Evolutionary conservation across 169 alveolate species (phyloP), one percentile per base, ranked within the genome.

Genomic region (Perkinsus olseni): DNA sequence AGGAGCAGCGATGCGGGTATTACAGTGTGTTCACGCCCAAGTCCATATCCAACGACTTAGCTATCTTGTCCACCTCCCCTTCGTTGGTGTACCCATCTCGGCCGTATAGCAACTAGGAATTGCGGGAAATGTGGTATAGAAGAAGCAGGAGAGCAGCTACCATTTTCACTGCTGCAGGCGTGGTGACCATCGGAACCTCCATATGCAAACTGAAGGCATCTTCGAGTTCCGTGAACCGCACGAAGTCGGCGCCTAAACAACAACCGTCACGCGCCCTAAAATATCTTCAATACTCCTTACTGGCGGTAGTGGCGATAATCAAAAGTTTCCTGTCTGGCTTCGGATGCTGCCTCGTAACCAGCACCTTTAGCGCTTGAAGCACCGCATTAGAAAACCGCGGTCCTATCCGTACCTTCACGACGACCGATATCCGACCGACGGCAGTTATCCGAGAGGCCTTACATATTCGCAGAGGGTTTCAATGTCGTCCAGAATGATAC

Each of bases 241-340:
- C 62, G 62, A 45, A 45, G 17, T 45, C 62, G 24, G 62, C 6
- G 17, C 62, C 62, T 45, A 17, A 17, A 10, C 62, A 45, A 17
- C 62, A 45, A 17, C 62, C 17, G 24, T 6, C 17, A 6, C 92
- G 74, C 74, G 94, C 96, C 92, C 92, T 0, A 10, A 28, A 28
- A 37, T n/a, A 40, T 36, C 11, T 6, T 28, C 38, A 20, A 92
- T 20, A 97, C 38, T 95, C 97, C 38, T 95, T 96, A 91, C 97
- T 98, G 0, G 99, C 97, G 36, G 99, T 98, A 34, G 99, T 99
- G 92, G 99, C 99, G 37, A 99, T 97, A 45, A 99, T 97, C 82
- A 99, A 95, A 39, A 99, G 96, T 92, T 98, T 97, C 92, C 98
- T 97, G 38, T 98, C 98, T 74, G 97, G 97, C 93, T 98, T 98